Percentiles rank a stretch among this genome's conserved stretches.
Conservation (phyloP, 176 grass and related monocot genomes). For the Hordeum vulgare region DNA sequence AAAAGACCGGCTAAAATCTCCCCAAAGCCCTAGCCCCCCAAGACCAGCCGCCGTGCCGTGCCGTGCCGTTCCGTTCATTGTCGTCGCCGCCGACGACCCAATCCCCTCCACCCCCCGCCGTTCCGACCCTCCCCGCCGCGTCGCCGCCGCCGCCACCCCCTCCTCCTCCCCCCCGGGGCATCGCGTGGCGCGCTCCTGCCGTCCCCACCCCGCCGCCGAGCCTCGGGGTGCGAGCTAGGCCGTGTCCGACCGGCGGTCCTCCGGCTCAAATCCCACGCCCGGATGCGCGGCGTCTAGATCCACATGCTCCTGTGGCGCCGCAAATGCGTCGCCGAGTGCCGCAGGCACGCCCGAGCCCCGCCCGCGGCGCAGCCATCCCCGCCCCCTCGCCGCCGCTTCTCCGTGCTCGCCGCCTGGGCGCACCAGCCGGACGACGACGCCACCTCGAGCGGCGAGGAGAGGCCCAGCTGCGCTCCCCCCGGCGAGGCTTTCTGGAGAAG, state of each 20-base stretch:
- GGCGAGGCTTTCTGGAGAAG: background rate
- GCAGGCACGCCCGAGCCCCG: conserved; percentile 10
- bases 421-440: conserved; percentile 19
- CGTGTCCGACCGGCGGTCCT: background rate
- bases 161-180: background rate
- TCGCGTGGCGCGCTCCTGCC: background rate
- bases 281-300: background rate
- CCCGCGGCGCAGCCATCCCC: background rate
- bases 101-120: background rate
- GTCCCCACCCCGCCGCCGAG: background rate
- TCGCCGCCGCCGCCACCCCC: background rate
- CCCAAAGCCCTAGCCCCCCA: background rate
- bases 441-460: conserved; percentile 52
- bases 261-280: background rate
- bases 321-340: conserved; percentile 28
- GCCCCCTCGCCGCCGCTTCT: background rate
- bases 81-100: background rate
- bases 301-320: conserved; percentile 19
- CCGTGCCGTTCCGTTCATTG: background rate
- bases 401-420: background rate
- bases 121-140: no score
- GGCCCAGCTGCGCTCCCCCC: background rate
- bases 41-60: background rate
- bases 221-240: background rate
- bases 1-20: background rate